Base-by-base conservation (phyloP, 2,329 filamentous ascomycete species). In the Claviceps pazoutovae region DNA sequence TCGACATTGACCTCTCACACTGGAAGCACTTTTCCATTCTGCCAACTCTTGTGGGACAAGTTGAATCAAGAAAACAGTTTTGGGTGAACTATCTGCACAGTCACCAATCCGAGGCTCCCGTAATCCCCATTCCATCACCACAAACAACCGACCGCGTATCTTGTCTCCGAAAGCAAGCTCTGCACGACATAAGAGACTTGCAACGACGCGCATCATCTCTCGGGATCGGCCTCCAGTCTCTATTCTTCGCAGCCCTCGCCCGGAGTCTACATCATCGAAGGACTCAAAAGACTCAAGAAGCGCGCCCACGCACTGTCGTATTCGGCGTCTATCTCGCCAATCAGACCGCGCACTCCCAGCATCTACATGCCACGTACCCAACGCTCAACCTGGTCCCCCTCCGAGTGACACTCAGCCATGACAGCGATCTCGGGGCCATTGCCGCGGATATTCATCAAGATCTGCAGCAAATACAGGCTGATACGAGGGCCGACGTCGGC, bases 241-340 rank as follows among this genome's bases (percentile, higher is more conserved):
- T 93, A 0, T 82, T 95, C 63, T 79, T 95, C 52, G 87, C 88
- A 0, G 73, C 76, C 0, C 86, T 84, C 56, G 79, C 85, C 2
- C 78, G 74, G 55, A 60, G 64, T 11, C 60, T 70, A 2, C 60
- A 65, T 47, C 57, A 60, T 5, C 70, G 60, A 11, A 34, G 9
- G 9, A 1, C 8, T 4, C 70, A 78, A 19, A 46, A 3, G 19
- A 41, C 65, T 39, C 2, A n/a, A 37, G 14, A 41, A 46, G 5
- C n/a, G 36, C 4, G 42, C 39, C 16, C 46, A 44, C 44, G 46
- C 2, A 47, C 51, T n/a, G 56, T 86, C 1, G 68, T 88, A 0
- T 74, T 95, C 49, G 90, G 89, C 2, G 67, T 95, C 21, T 96
- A 95, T 64, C 76, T 95, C 8, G 86, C 88, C 43, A 95, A 94